A percentile compares a stretch with the other conserved stretches of the same genome.
Conservation (phyloP, 176 grass and related monocot species). For the Panicum miliaceum region DNA sequence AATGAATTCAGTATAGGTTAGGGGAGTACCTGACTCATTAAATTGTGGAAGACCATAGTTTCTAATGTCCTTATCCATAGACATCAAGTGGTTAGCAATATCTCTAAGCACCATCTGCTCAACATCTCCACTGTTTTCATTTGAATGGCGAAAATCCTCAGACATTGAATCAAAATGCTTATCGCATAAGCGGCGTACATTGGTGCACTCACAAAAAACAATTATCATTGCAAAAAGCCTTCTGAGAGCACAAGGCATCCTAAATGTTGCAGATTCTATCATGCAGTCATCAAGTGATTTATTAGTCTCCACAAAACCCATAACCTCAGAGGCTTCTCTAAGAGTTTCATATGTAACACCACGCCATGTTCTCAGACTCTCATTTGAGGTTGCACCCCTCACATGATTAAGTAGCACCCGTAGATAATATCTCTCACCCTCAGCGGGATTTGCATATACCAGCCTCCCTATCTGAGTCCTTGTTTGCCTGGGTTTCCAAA, state of each 20-base stretch:
- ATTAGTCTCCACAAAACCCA: not conserved
- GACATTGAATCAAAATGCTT: too few relatives aligned
- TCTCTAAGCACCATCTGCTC: not conserved
- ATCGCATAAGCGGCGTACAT: too few relatives aligned
- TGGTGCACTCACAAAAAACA: too few relatives aligned
- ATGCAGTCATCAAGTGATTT: not conserved
- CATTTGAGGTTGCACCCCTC: not conserved
- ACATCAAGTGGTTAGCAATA: not conserved
- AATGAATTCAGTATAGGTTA: too few relatives aligned
- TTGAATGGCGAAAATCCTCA: not conserved
- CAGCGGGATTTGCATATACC: not conserved
- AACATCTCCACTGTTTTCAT: too few relatives aligned
- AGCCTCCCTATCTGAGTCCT: not conserved
- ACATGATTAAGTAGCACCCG: not conserved
- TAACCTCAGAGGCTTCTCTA: not conserved
- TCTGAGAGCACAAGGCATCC: too few relatives aligned
- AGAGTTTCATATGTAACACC: not conserved
- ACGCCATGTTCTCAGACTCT: too few relatives aligned
- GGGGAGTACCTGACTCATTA: not conserved
- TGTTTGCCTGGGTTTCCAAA: accelerated
- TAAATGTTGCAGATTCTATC: not conserved
- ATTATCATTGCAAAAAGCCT: too few relatives aligned
- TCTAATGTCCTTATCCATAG: not conserved
- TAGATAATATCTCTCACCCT: not conserved
- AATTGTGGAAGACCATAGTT: not conserved